Evolutionary conservation across 345 rosid species (phyloP).

Genomic region (Boechera stricta): DNA sequence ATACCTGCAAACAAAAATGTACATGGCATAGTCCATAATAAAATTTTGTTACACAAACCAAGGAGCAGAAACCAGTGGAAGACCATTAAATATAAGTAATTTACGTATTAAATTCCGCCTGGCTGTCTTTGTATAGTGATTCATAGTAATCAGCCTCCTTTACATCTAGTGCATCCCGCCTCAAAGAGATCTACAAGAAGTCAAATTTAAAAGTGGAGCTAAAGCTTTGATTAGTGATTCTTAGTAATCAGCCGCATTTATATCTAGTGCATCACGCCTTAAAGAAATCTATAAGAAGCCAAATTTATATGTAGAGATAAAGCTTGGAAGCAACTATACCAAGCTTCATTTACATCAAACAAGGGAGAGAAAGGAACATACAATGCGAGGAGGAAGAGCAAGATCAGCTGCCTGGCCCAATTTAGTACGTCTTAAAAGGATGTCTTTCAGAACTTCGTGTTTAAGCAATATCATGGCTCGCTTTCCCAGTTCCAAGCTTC

Average conservation of each 20-base stretch:
- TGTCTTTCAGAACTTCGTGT: constrained; percentile 72
- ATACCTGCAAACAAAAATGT: constrained; percentile 60
- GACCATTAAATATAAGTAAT: constrained; percentile 14
- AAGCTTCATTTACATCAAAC: constrained; percentile 21
- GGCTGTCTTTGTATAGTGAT: constrained; percentile 83
- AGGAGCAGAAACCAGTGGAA: constrained; percentile 26
- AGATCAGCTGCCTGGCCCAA: constrained; percentile 97
- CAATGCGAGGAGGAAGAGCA: constrained; percentile 94
- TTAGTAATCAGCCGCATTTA: constrained; percentile 76
- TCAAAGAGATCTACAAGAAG: constrained; percentile 64
- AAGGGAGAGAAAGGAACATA: constrained; percentile 48
- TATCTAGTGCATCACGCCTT: constrained; percentile 75
- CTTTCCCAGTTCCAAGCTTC: constrained; percentile 53
- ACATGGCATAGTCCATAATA: constrained; percentile 15
- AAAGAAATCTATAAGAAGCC: constrained; percentile 57
- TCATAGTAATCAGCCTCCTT: constrained; percentile 87
- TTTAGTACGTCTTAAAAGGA: constrained; percentile 88
- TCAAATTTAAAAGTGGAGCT: neutral
- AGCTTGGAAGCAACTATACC: constrained; percentile 20
- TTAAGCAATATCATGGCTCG: constrained; percentile 91
- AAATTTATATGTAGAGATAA: constrained; percentile 1
- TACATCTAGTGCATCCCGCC: constrained; percentile 84
- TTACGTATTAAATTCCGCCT: constrained; percentile 89
- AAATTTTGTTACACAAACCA: constrained; percentile 16
- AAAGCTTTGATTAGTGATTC: constrained; percentile 65